Conservation (phyloP, 805 yeast species). For the Ogataea angusta region DNA sequence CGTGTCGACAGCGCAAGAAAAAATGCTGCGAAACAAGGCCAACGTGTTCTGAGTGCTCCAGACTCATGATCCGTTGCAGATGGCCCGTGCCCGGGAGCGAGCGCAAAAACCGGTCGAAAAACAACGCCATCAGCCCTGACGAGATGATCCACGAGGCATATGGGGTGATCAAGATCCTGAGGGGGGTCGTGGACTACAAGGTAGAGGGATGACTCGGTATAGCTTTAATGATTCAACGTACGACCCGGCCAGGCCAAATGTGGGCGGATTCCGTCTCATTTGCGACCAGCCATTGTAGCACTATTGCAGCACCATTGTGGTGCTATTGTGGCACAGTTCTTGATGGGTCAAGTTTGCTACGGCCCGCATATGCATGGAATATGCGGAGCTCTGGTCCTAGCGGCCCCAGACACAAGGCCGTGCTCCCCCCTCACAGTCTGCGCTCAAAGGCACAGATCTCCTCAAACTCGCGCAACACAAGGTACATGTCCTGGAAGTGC, state of each 20-base stretch:
- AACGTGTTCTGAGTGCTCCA: slow-evolving; percentile 60
- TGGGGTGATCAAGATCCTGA: slow-evolving; percentile 57
- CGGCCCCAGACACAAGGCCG: no score
- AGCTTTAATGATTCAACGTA: background rate
- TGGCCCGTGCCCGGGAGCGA: slow-evolving; percentile 77
- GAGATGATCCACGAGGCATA: slow-evolving; percentile 51
- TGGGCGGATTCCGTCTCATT: background rate
- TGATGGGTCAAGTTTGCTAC: background rate
- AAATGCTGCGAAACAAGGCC: slow-evolving; percentile 75
- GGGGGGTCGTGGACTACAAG: slow-evolving; percentile 57
- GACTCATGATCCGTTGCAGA: slow-evolving; percentile 60
- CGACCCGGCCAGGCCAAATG: background rate
- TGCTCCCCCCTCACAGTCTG: background rate
- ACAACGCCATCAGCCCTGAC: slow-evolving; percentile 46
- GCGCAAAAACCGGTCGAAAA: slow-evolving; percentile 51
- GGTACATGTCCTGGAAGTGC: slow-evolving; percentile 10
- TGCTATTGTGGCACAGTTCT: background rate
- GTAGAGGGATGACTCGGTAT: background rate
- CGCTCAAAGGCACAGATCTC: slow-evolving; percentile 14
- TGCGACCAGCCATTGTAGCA: background rate
- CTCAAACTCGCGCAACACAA: slow-evolving; percentile 11
- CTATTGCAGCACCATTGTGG: background rate
- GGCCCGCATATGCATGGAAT: background rate
- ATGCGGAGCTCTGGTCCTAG: no score
- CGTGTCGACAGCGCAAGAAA: slow-evolving; percentile 75